phyloP scores from a whole-genome alignment of 1,284 basidiomycete genomes.

The Peniophora sp. region DNA sequence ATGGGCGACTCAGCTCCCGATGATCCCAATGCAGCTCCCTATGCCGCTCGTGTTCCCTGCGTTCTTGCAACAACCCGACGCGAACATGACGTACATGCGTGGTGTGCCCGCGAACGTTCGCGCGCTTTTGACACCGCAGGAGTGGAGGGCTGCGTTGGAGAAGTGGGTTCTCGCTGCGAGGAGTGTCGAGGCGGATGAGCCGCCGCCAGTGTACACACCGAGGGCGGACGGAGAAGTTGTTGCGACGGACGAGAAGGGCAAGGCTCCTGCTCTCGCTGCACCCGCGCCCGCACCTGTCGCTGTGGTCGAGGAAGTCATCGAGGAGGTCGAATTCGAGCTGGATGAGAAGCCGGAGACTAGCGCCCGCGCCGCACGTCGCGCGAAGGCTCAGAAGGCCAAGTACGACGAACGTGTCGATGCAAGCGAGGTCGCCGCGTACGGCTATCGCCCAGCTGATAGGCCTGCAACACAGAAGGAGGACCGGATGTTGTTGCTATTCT shows the following conservation, averaged over 20 bases:
- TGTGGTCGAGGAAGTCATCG: constrained; percentile 9
- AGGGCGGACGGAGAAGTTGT: constrained; percentile 27
- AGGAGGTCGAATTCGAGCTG: not conserved
- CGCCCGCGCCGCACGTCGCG: constrained; percentile 30
- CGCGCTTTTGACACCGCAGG: constrained; percentile 38
- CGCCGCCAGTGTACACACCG: constrained; percentile 67
- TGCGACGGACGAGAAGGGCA: constrained; percentile 9
- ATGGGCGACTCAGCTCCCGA: constrained; percentile 35
- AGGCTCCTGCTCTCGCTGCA: constrained; percentile 7
- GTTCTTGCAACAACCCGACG: constrained; percentile 13
- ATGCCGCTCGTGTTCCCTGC: constrained; percentile 76
- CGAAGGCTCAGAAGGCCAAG: too few relatives aligned
- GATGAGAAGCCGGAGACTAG: constrained; percentile 42
- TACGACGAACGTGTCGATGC: constrained; percentile 17
- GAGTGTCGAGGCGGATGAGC: constrained; percentile 36
- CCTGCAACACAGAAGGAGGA: constrained; percentile 72
- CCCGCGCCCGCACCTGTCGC: constrained; percentile 13
- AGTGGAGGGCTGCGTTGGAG: constrained; percentile 63
- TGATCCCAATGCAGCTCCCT: constrained; percentile 40
- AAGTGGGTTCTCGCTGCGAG: constrained; percentile 50
- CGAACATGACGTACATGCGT: constrained; percentile 5
- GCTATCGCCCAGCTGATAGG: constrained; percentile 45
- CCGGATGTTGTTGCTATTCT: constrained; percentile 89
- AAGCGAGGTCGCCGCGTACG: constrained; percentile 60
- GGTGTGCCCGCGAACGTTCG: constrained; percentile 24